These are phyloP conservation scores for Fusarium coffeatum DNA, from an alignment of 2,329 filamentous ascomycete genomes.

Conservation along the genomic window DNA sequence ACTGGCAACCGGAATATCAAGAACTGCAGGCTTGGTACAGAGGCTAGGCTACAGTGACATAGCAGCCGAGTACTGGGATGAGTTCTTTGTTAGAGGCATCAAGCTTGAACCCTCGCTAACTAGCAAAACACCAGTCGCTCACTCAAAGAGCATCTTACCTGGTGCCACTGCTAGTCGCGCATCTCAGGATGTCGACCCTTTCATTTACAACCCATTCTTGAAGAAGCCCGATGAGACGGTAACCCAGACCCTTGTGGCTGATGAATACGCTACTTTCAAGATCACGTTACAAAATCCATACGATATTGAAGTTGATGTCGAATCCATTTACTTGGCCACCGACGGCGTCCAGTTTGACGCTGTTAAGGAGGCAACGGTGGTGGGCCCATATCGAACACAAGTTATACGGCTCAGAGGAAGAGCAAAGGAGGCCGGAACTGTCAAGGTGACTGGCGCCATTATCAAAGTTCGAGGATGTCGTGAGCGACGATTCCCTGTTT, in stretches of 20 bases:
- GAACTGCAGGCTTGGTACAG: conserved; percentile 81
- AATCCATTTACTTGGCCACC: conserved; percentile 79
- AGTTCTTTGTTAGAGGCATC: conserved; percentile 86
- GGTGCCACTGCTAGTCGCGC: conserved; percentile 62
- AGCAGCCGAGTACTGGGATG: conserved; percentile 94
- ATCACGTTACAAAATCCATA: conserved; percentile 94
- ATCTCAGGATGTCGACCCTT: conserved; percentile 79
- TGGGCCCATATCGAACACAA: conserved; percentile 87
- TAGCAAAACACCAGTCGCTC: conserved; percentile 72
- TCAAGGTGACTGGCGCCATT: conserved; percentile 81
- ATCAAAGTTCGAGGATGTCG: conserved; percentile 85
- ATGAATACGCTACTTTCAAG: conserved; percentile 80
- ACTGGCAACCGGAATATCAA: conserved; percentile 85
- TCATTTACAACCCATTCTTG: conserved; percentile 94
- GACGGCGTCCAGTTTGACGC: conserved; percentile 80
- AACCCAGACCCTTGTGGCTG: conserved; percentile 79
- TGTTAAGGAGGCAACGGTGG: conserved; percentile 69
- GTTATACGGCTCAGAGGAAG: conserved; percentile 77
- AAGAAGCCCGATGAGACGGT: conserved; percentile 71
- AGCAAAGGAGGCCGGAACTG: conserved; percentile 72
- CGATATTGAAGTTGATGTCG: conserved; percentile 91
- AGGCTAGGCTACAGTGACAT: conserved; percentile 77
- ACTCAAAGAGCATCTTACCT: conserved; percentile 67
- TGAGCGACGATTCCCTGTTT: conserved; percentile 85
- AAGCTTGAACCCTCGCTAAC: conserved; percentile 73